These are phyloP conservation scores for Irpex sp. DNA, from an alignment of 1,284 basidiomycete genomes.

Conservation along the genomic window DNA sequence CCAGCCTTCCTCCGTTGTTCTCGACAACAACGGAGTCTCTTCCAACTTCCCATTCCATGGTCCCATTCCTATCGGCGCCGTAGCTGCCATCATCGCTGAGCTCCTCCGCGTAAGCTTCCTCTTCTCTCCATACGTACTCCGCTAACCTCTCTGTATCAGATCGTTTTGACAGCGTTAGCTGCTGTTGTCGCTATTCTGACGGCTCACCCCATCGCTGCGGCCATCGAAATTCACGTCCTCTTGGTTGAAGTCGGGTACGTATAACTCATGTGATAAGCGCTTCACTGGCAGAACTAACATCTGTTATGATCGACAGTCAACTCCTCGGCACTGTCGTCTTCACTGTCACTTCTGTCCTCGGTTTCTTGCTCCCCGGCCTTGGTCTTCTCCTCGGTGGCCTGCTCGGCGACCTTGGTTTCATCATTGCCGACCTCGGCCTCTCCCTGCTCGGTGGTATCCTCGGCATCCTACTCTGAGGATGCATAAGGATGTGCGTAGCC, in stretches of 20 bases:
- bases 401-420: constrained; percentile 11
- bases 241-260: constrained; percentile 24
- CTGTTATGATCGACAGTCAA: background rate
- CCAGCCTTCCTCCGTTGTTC: constrained; percentile 24
- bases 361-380: constrained; percentile 16
- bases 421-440: constrained; percentile 21
- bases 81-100: constrained; percentile 22
- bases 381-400: constrained; percentile 17
- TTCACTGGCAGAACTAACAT: background rate
- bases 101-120: constrained; percentile 20
- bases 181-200: constrained; percentile 31
- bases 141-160: constrained; percentile 15
- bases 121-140: background rate
- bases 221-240: constrained; percentile 19
- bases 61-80: constrained; percentile 15
- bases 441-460: constrained; percentile 18
- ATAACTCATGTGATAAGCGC: background rate
- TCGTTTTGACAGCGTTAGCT: constrained; percentile 33
- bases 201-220: constrained; percentile 14
- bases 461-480: constrained; percentile 13
- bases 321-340: constrained; percentile 18
- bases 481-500: background rate
- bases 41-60: constrained; percentile 24
- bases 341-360: constrained; percentile 27
- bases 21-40: constrained; percentile 29